Evolutionary conservation across 116 monocot species (phyloP), one percentile per base, ranked within the genome.

Genomic region (Papilionanthe hybrid): DNA sequence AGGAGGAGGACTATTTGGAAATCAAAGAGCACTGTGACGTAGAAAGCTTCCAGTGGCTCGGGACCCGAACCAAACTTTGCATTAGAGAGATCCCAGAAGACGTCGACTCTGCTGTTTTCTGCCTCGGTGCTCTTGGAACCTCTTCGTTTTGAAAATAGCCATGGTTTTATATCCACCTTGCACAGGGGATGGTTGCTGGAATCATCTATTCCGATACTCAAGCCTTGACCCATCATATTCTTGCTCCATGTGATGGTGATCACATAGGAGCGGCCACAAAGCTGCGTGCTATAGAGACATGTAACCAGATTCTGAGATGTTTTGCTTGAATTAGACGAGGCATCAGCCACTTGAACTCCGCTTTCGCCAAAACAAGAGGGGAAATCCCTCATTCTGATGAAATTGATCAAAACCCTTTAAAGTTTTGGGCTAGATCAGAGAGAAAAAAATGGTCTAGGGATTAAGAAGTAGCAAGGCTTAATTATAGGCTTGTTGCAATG

Each of bases 281-380:
- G 78, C 44, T 77, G 81, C 5, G 91, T 72, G 78, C 78, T 86
- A 79, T 93, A 93, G 50, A 93, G 78, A 80, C 91, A 88, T 12
- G 89, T 79, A 72, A 93, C 93, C 77, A 87, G 79, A 79, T 88
- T 93, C 45, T 86, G 85, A 42, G 81, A 55, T 12, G 77, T 81
- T 79, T 79, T 86, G 78, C 84, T 78, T 19, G 85, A 73, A 30
- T 78, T 78, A 0, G 85, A 79, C 22, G 94, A 89, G 42, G 93
- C 83, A 72, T 91, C 93, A 1, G 89, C 87, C 9, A 93, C 78
- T 60, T 93, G 92, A 53, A 94, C 92, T 6, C 94, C 90, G 41
- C 84, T 95, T 79, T 95, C 92, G 1, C 92, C 92, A 56, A 95
- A 95, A 80, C 95, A 95, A 75, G 94, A 92, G 69, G 94, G 92